phyloP scores from a whole-genome alignment of 805 yeast genomes.

The Myxozyma mucilagina region DNA sequence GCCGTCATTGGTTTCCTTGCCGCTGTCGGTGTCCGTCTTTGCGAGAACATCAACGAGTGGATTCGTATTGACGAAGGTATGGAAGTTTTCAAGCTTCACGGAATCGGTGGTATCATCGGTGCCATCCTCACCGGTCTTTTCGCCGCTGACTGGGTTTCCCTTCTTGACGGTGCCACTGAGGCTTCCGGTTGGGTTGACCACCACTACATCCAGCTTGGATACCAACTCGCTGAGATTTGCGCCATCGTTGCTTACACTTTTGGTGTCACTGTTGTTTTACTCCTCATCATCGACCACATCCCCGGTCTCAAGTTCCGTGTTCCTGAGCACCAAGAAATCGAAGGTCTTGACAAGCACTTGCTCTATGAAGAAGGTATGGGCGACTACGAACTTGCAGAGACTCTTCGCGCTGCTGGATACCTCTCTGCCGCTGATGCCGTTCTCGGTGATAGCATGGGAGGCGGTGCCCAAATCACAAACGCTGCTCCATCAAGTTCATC shows the following conservation, averaged over 20 bases:
- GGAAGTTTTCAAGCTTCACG: slow-evolving; percentile 91
- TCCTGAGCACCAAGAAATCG: slow-evolving; percentile 79
- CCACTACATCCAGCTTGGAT: slow-evolving; percentile 78
- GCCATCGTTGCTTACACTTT: slow-evolving; percentile 78
- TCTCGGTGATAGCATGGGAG: slow-evolving; percentile 19
- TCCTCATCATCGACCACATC: slow-evolving; percentile 65
- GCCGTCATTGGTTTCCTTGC: slow-evolving; percentile 74
- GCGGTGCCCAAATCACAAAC: slow-evolving; percentile 11
- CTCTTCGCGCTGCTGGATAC: slow-evolving; percentile 26
- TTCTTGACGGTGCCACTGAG: slow-evolving; percentile 56
- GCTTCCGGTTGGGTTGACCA: slow-evolving; percentile 79
- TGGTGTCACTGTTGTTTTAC: slow-evolving; percentile 65
- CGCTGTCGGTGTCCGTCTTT: slow-evolving; percentile 28
- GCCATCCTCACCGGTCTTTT: slow-evolving; percentile 84
- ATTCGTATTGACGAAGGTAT: slow-evolving; percentile 88
- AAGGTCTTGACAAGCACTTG: slow-evolving; percentile 71
- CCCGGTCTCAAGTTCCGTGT: slow-evolving; percentile 83
- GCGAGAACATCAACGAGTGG: slow-evolving; percentile 41
- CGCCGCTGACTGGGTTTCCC: slow-evolving; percentile 83
- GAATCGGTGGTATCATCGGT: slow-evolving; percentile 85
- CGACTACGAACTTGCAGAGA: slow-evolving; percentile 27
- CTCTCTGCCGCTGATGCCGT: slow-evolving; percentile 5
- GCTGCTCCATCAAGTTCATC: slow-evolving; percentile 17
- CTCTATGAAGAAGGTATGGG: slow-evolving; percentile 32
- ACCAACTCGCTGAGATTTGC: slow-evolving; percentile 77